phyloP scores from a whole-genome alignment of 1,284 basidiomycete species.

The Apiotrichum montevideense region DNA sequence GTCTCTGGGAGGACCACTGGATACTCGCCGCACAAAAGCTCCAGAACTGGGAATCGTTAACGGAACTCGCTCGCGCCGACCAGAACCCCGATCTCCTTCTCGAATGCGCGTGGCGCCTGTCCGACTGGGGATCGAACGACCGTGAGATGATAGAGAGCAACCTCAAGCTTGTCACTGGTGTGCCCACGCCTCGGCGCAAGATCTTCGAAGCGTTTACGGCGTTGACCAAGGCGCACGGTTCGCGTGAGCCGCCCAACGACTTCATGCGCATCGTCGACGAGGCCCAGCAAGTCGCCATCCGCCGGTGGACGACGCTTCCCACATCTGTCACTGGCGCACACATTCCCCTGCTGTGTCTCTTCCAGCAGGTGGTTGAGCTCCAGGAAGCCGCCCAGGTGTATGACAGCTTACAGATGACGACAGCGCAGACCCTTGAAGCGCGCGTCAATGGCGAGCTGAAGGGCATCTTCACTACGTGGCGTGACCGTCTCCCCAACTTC shows the following conservation, averaged over 20 bases:
- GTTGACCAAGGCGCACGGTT: slow-evolving; percentile 56
- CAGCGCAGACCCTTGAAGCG: slow-evolving; percentile 82
- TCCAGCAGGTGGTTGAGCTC: slow-evolving; percentile 98
- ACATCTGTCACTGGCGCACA: slow-evolving; percentile 81
- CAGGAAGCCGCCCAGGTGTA: slow-evolving; percentile 96
- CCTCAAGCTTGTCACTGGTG: slow-evolving; percentile 72
- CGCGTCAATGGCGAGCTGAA: slow-evolving; percentile 87
- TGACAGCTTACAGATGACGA: slow-evolving; percentile 80
- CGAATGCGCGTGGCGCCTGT: slow-evolving; percentile 91
- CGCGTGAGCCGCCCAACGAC: slow-evolving; percentile 51
- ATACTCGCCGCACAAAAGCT: slow-evolving; percentile 91
- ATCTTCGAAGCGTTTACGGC: slow-evolving; percentile 95
- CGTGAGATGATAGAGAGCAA: slow-evolving; percentile 78
- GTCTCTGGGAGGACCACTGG: slow-evolving; percentile 99
- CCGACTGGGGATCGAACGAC: slow-evolving; percentile 70
- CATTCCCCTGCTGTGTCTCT: slow-evolving; percentile 90
- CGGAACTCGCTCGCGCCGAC: slow-evolving; percentile 87
- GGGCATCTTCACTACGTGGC: slow-evolving; percentile 92
- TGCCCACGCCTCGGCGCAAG: slow-evolving; percentile 83
- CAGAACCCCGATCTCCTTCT: slow-evolving; percentile 86
- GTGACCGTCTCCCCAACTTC: slow-evolving; percentile 89
- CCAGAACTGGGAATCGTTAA: slow-evolving; percentile 94
- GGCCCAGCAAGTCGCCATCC: slow-evolving; percentile 90
- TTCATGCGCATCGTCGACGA: slow-evolving; percentile 88
- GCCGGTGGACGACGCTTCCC: slow-evolving; percentile 93